Conservation (phyloP, 148 eudicot species). For the Suaeda aralocaspica region DNA sequence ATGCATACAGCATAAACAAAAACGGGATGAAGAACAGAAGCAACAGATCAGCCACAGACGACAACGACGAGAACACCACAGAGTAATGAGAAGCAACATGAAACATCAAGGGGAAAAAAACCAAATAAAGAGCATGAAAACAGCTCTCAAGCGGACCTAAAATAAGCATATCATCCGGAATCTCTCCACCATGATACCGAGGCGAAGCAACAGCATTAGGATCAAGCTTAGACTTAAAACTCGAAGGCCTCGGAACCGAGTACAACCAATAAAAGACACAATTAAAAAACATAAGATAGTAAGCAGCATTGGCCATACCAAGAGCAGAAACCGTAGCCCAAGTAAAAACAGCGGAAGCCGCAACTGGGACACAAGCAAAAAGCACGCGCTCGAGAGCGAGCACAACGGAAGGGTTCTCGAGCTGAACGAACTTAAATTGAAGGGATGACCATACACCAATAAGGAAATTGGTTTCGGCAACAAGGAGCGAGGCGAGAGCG, state of each 20-base stretch:
- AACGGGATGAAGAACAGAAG: conserved; percentile 85
- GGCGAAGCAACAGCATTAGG: conserved; percentile 2
- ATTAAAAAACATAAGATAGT: conserved; percentile 64
- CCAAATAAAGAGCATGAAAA: conserved; percentile 55
- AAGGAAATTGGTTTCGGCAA: conserved; percentile 55
- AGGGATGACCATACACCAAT: conserved; percentile 89
- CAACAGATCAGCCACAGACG: conserved; percentile 56
- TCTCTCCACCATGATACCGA: conserved; percentile 61
- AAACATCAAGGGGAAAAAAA: conserved; percentile 64
- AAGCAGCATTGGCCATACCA: conserved; percentile 69
- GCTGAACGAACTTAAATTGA: conserved; percentile 91
- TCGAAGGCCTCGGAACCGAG: conserved; percentile 70
- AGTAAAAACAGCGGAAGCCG: conserved; percentile 56
- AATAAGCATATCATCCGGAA: conserved; percentile 59
- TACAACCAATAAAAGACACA: conserved; percentile 82
- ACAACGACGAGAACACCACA: conserved; percentile 55
- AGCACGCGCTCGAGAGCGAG: conserved; percentile 74
- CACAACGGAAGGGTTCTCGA: conserved; percentile 74
- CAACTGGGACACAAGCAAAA: conserved; percentile 64
- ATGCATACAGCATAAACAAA: conserved; percentile 71
- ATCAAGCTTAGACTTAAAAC: conserved; percentile 57
- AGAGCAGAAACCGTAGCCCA: conserved; percentile 84
- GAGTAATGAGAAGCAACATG: conserved; percentile 66
- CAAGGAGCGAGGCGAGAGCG: conserved; percentile 44
- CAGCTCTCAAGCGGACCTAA: conserved; percentile 78